phyloP scores from a whole-genome alignment of 2,329 filamentous ascomycete genomes.

The Endothia cerciana region DNA sequence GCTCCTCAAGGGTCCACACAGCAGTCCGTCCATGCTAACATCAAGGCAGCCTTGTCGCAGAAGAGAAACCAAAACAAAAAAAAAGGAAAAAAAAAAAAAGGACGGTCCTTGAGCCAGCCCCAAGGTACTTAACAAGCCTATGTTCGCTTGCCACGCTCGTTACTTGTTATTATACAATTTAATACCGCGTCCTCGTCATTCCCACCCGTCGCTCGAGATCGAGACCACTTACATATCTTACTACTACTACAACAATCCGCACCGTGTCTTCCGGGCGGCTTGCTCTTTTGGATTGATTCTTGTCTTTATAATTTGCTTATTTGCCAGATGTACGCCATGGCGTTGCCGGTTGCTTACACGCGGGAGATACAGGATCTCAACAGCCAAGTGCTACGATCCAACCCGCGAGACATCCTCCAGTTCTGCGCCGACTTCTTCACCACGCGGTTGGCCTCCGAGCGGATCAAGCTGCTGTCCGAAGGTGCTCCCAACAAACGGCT shows the following conservation, averaged over 20 bases:
- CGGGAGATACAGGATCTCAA: constrained; percentile 67
- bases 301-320: constrained; percentile 9
- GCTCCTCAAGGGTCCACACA: constrained; percentile 12
- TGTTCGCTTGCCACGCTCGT: constrained; percentile 20
- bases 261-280: neutral
- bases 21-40: constrained; percentile 23
- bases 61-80: too few relatives aligned
- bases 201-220: neutral
- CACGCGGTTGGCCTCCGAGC: constrained; percentile 67
- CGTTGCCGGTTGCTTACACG: constrained; percentile 59
- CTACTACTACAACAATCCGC: constrained; percentile 1
- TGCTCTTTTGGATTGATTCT: constrained; percentile 5
- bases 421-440: constrained; percentile 73
- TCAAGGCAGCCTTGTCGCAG: constrained; percentile 29
- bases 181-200: neutral
- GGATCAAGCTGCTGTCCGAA: constrained; percentile 56
- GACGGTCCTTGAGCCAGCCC: constrained; percentile 18
- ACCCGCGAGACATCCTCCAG: constrained; percentile 68
- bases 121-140: constrained; percentile 29
- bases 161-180: constrained; percentile 7
- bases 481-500: constrained; percentile 27
- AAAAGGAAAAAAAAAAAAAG: too few relatives aligned
- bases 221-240: constrained; percentile 6
- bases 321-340: constrained; percentile 39
- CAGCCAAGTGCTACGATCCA: constrained; percentile 60